phyloP scores from a whole-genome alignment of 208 protist genomes.

The Balamuthia mandrillaris region DNA sequence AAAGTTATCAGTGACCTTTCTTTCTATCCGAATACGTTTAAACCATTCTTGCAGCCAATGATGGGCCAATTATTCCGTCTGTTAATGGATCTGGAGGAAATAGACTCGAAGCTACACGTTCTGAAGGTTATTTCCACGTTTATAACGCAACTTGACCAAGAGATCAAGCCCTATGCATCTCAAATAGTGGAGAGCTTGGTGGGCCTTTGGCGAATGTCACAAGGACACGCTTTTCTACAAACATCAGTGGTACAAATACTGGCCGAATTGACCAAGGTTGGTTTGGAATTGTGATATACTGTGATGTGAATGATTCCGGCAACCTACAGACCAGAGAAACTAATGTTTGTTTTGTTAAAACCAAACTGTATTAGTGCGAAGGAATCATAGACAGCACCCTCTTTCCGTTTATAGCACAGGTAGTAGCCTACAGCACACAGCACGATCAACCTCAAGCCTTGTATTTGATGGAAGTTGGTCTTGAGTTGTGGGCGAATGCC shows the following conservation, averaged over 20 bases:
- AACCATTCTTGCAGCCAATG: constrained; percentile 2
- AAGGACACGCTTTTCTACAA: constrained; percentile 16
- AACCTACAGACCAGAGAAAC: too few relatives aligned
- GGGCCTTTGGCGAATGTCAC: constrained; percentile 23
- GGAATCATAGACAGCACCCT: not conserved
- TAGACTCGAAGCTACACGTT: constrained; percentile 33
- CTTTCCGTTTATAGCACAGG: constrained; percentile 28
- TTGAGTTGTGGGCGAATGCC: constrained; percentile 33
- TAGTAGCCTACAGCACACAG: constrained; percentile 24
- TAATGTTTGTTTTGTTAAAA: not conserved
- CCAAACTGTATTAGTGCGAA: not conserved
- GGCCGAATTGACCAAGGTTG: constrained; percentile 15
- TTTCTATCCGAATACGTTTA: constrained; percentile 10
- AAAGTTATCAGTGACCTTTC: constrained; percentile 12
- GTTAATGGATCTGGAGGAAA: not conserved
- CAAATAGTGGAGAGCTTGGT: not conserved
- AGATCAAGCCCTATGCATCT: constrained; percentile 27
- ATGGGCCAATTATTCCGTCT: constrained; percentile 28
- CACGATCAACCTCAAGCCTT: constrained; percentile 1
- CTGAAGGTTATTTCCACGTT: constrained; percentile 26
- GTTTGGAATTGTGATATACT: not conserved
- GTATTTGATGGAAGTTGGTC: constrained; percentile 11
- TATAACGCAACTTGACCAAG: constrained; percentile 23
- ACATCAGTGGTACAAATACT: constrained; percentile 32
- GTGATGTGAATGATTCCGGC: not conserved